phyloP scores from a whole-genome alignment of 2,329 filamentous ascomycete genomes.

The Ceratocystis eucalypticola region DNA sequence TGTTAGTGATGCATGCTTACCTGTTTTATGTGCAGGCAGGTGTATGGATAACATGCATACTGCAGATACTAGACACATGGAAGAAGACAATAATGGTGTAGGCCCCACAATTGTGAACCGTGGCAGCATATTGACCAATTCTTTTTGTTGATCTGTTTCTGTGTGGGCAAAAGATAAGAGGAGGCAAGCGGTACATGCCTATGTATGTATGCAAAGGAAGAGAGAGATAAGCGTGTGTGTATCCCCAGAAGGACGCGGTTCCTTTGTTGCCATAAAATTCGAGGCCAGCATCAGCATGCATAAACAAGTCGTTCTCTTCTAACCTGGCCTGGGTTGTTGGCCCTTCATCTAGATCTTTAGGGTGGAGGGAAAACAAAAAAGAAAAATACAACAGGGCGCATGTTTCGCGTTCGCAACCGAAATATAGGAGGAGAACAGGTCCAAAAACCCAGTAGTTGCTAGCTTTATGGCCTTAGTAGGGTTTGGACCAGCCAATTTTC shows the following conservation, averaged over 20 bases:
- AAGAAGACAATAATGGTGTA: background rate
- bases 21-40: background rate
- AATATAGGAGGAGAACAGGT: no score
- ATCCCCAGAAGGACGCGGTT: background rate
- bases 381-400: no score
- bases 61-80: background rate
- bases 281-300: background rate
- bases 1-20: background rate
- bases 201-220: background rate
- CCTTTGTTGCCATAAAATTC: background rate
- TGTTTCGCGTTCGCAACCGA: no score
- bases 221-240: background rate
- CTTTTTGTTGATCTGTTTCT: background rate
- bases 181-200: background rate
- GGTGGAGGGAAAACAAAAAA: background rate
- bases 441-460: no score
- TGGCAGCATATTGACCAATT: slow-evolving; percentile 13
- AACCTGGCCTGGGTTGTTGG: background rate
- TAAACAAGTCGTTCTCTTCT: background rate
- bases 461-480: no score
- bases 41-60: background rate
- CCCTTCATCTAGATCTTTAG: background rate
- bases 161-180: background rate
- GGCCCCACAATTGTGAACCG: slow-evolving; percentile 5
- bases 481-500: no score